Percentiles rank a stretch among this genome's conserved stretches.
These are phyloP conservation scores for Vigna mungo DNA, from an alignment of 306 rosid species.

Conservation along the genomic window DNA sequence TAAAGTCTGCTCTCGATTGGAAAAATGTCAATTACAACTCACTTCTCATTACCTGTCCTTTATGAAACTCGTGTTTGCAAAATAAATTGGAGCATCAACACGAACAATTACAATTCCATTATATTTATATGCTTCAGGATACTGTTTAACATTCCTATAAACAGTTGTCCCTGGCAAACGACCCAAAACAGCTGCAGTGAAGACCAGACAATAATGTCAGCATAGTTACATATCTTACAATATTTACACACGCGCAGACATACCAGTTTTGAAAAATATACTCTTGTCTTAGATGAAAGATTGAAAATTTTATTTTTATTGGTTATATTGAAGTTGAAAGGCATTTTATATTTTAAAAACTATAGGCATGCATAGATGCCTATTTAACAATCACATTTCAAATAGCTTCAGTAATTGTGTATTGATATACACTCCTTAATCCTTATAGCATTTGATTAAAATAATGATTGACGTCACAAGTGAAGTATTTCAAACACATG, in stretches of 20 bases:
- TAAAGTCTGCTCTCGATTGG: constrained; percentile 25
- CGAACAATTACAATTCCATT: constrained; percentile 97
- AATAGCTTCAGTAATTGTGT: background rate
- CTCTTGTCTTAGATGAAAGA: background rate
- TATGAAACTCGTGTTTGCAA: constrained; percentile 87
- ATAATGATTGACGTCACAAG: background rate
- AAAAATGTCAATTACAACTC: constrained; percentile 38
- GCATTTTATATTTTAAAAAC: background rate
- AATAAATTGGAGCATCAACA: constrained; percentile 92
- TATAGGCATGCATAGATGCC: background rate
- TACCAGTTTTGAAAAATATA: background rate
- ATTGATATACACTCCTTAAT: background rate
- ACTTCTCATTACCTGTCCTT: constrained; percentile 78
- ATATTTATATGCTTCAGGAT: constrained; percentile 94
- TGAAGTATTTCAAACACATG: background rate
- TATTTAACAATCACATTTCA: constrained; percentile 24
- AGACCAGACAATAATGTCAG: constrained; percentile 45
- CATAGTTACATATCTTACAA: constrained; percentile 9
- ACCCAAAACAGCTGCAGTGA: constrained; percentile 91
- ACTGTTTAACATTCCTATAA: constrained; percentile 84
- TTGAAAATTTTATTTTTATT: background rate
- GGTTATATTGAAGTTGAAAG: background rate
- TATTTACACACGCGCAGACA: background rate
- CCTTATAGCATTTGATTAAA: background rate
- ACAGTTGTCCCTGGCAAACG: constrained; percentile 99